Evolutionary conservation across 345 rosid genomes (phyloP), one percentile per base, ranked within the genome.

Genomic region (Erodium maritimum): DNA sequence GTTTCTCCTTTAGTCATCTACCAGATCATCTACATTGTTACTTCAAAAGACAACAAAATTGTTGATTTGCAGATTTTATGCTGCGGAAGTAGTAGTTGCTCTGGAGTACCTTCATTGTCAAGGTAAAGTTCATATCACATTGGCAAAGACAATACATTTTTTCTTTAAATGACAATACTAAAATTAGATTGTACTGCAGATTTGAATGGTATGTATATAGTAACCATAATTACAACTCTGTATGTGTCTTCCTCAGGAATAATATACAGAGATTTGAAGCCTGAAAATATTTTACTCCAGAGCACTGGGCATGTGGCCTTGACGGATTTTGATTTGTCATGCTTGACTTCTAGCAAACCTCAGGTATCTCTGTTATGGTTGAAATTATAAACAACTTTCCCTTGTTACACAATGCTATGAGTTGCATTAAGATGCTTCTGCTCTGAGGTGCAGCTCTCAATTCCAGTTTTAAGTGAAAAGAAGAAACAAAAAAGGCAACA

Each of bases 21-120:
- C n/a, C n/a, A 11, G 25, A 17, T 50, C 21, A 16, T 50, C 20
- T 10, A 19, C 16, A 37, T 45, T 50, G 8, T 0, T 48, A 19
- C 21, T 19, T 16, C n/a, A n/a, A 60, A 59, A 67, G 51, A 71
- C 62, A 54, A 8, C 2, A n/a, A 21, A 17, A 23, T 60, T 37
- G 20, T 53, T 59, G 42, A 13, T 55, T 64, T 67, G 65, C 60
- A 91, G 98, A 74, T 91, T 91, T 73, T 91, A 84, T 63, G 93
- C 90, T 20, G 95, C 89, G 11, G 86, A 91, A 69, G 96, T 91
- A 19, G 69, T 91, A 50, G 78, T 91, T 65, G 89, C 96, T 65
- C 74, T 91, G 69, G 98, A 88, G 77, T 91, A 88, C 69, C 98
- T 91, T 77, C 98, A 91, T 71, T 91, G 86, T 59, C 96, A 88